These are phyloP conservation scores for Yarrowia sp. DNA, from an alignment of 805 yeast species.

Conservation along the genomic window DNA sequence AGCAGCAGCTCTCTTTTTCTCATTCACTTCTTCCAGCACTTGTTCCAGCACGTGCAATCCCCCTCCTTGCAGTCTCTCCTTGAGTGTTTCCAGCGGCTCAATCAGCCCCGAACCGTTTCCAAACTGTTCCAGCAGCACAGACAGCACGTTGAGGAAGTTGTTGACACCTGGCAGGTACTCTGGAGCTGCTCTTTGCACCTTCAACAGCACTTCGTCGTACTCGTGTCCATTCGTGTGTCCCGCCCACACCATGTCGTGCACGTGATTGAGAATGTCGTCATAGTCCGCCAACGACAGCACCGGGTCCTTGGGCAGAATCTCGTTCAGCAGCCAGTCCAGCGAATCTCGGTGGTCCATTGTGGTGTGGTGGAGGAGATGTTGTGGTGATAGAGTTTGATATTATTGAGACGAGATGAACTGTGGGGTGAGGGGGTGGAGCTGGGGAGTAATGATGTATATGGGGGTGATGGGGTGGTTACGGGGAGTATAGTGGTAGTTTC, in stretches of 20 bases:
- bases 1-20: neutral
- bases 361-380: neutral
- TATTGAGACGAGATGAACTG: neutral
- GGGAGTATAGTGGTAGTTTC: no score
- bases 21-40: constrained; percentile 6
- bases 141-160: constrained; percentile 17
- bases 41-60: neutral
- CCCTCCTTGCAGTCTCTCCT: constrained; percentile 1
- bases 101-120: constrained; percentile 15
- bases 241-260: constrained; percentile 17
- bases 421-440: no score
- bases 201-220: constrained; percentile 23
- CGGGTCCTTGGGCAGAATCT: constrained; percentile 22
- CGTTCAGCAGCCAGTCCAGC: constrained; percentile 34
- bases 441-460: no score
- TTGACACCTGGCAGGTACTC: constrained; percentile 16
- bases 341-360: constrained; percentile 28
- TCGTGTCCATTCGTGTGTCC: constrained; percentile 11
- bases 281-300: constrained; percentile 12
- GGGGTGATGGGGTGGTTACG: no score
- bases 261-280: constrained; percentile 30
- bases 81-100: constrained; percentile 12
- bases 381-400: constrained; percentile 4
- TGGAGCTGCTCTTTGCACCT: constrained; percentile 21
- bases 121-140: constrained; percentile 10